Conservation (phyloP, 2,329 filamentous ascomycete genomes). For the Talaromyces sp. region DNA sequence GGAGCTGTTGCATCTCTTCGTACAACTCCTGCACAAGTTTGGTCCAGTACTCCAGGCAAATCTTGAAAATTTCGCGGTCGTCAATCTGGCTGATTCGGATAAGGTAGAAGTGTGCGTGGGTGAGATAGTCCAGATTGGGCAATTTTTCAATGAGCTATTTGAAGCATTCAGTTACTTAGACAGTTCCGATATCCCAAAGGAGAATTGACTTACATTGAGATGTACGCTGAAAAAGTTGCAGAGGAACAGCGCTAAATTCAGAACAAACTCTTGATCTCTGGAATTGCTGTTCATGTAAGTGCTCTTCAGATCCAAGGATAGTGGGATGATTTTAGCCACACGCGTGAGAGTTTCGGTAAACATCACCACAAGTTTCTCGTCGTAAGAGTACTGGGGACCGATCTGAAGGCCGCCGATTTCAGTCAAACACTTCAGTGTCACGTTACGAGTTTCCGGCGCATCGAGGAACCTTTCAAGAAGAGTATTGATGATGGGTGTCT, state of each 20-base stretch:
- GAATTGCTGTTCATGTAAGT: constrained; percentile 91
- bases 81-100: constrained; percentile 98
- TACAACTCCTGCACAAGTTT: constrained; percentile 97
- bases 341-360: constrained; percentile 94
- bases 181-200: background rate
- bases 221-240: constrained; percentile 97
- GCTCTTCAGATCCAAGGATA: constrained; percentile 82
- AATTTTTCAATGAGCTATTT: constrained; percentile 84
- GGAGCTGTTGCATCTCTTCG: constrained; percentile 96
- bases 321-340: constrained; percentile 88
- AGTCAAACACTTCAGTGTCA: constrained; percentile 93
- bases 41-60: constrained; percentile 98
- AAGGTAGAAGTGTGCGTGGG: constrained; percentile 95
- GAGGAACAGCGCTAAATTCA: constrained; percentile 92
- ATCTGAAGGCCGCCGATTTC: constrained; percentile 95
- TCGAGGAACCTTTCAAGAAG: constrained; percentile 89
- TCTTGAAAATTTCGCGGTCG: constrained; percentile 99
- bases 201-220: constrained; percentile 62
- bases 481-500: constrained; percentile 93
- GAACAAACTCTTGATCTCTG: constrained; percentile 93
- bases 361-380: constrained; percentile 96
- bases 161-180: constrained; percentile 18
- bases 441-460: constrained; percentile 90
- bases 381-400: constrained; percentile 71
- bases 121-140: constrained; percentile 89